Conservation (phyloP, 768 basidiomycete species). For the Hemileccinum impolitum region DNA sequence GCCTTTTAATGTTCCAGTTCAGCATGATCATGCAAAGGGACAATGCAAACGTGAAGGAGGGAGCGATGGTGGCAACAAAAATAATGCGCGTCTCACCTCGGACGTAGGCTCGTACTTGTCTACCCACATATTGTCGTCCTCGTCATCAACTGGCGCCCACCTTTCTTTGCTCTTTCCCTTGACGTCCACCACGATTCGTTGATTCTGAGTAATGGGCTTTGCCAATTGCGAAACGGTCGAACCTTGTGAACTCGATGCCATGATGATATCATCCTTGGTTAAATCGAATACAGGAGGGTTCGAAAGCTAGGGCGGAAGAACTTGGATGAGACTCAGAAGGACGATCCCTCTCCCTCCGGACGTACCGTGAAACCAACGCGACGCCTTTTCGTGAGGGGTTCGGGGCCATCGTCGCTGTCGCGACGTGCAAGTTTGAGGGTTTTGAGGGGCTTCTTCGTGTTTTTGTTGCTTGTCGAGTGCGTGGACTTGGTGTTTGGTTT, state of each 20-base stretch:
- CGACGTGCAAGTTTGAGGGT: slow-evolving; percentile 20
- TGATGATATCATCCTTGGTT: slow-evolving; percentile 10
- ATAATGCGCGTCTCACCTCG: slow-evolving; percentile 41
- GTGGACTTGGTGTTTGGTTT: slow-evolving; percentile 13
- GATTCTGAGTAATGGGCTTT: not conserved
- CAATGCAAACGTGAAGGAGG: too few species aligned
- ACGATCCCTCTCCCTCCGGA: not conserved
- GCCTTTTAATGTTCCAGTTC: slow-evolving; percentile 37
- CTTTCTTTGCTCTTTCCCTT: slow-evolving; percentile 26
- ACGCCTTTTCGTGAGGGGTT: slow-evolving; percentile 22
- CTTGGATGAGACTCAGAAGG: not conserved
- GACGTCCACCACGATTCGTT: slow-evolving; percentile 4
- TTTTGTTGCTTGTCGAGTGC: slow-evolving; percentile 8
- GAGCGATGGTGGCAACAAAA: not conserved
- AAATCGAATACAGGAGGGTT: slow-evolving; percentile 23
- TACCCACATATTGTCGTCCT: slow-evolving; percentile 52
- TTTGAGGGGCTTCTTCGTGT: slow-evolving; percentile 16
- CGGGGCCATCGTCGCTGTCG: slow-evolving; percentile 9
- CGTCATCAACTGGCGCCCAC: not conserved
- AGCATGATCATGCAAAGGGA: not conserved
- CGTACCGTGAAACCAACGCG: slow-evolving; percentile 12
- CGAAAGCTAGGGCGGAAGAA: slow-evolving; percentile 13
- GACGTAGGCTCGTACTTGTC: slow-evolving; percentile 60
- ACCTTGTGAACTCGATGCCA: slow-evolving; percentile 6
- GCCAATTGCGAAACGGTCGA: not conserved